phyloP scores from a whole-genome alignment of 345 rosid genomes.

The Anastatica hierochuntica region DNA sequence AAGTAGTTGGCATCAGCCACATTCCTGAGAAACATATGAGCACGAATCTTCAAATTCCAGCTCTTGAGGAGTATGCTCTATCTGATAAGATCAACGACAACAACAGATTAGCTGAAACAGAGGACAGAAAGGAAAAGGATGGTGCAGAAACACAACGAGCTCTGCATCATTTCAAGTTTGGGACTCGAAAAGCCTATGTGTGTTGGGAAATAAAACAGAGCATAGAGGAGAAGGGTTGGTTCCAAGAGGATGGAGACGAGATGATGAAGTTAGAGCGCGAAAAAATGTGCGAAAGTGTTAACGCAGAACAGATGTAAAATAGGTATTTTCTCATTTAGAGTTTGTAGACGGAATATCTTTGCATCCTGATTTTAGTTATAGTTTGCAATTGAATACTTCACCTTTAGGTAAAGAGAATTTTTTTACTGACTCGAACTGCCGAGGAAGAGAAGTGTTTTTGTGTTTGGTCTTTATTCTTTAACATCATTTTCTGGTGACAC shows the following conservation, averaged over 20 bases:
- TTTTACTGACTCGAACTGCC: too few relatives aligned
- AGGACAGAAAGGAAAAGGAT: slow-evolving; percentile 25
- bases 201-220: slow-evolving; percentile 16
- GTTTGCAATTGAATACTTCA: slow-evolving; percentile 26
- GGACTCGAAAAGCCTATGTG: slow-evolving; percentile 31
- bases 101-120: slow-evolving; percentile 31
- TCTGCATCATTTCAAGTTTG: slow-evolving; percentile 55
- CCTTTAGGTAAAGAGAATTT: slow-evolving; percentile 18
- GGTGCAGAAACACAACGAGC: slow-evolving; percentile 35
- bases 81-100: slow-evolving; percentile 35
- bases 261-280: slow-evolving; percentile 31
- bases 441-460: slow-evolving; percentile 20
- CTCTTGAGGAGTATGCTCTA: slow-evolving; percentile 42
- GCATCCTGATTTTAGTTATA: slow-evolving; percentile 33
- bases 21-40: slow-evolving; percentile 23
- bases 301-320: slow-evolving; percentile 43
- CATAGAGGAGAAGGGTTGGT: slow-evolving; percentile 35
- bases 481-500: slow-evolving; percentile 33
- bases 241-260: slow-evolving; percentile 37
- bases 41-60: slow-evolving; percentile 29
- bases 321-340: slow-evolving; percentile 37
- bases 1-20: slow-evolving; percentile 21
- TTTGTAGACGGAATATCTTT: slow-evolving; percentile 37
- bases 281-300: slow-evolving; percentile 35
- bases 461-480: slow-evolving; percentile 35